Conservation (phyloP, 2,329 filamentous ascomycete species). For the Fusarium udum region DNA sequence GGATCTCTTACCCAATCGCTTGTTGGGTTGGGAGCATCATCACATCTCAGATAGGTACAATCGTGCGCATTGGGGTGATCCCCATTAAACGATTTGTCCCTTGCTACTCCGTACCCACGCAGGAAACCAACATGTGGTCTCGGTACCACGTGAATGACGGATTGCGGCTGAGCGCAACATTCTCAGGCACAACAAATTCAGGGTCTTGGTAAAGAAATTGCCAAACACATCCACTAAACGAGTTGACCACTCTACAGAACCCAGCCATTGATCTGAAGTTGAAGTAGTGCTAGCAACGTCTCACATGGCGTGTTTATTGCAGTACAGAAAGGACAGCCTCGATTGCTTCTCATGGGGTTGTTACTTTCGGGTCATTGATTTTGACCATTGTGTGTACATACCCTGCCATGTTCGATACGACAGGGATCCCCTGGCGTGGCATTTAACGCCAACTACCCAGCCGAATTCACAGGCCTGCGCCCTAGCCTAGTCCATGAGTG, state of each 20-base stretch:
- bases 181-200: constrained; percentile 11
- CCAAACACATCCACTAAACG: background rate
- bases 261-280: background rate
- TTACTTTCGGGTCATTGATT: background rate
- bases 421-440: constrained; percentile 30
- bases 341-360: constrained; percentile 29
- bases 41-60: constrained; percentile 38
- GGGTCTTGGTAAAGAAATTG: background rate
- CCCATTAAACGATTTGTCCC: background rate
- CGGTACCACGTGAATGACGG: constrained; percentile 32
- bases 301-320: background rate
- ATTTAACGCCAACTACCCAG: constrained; percentile 17
- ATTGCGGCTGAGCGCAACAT: constrained; percentile 15
- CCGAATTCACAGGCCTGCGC: background rate
- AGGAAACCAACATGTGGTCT: constrained; percentile 16
- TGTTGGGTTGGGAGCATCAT: constrained; percentile 17
- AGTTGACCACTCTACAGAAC: background rate
- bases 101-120: background rate
- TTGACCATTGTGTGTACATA: background rate
- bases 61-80: constrained; percentile 25
- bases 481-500: constrained; percentile 5
- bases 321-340: constrained; percentile 1
- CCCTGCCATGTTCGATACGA: constrained; percentile 9
- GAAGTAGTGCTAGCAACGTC: background rate
- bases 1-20: constrained; percentile 26